phyloP scores from a whole-genome alignment of 441 rosid genomes.

The Populus hybrid region DNA sequence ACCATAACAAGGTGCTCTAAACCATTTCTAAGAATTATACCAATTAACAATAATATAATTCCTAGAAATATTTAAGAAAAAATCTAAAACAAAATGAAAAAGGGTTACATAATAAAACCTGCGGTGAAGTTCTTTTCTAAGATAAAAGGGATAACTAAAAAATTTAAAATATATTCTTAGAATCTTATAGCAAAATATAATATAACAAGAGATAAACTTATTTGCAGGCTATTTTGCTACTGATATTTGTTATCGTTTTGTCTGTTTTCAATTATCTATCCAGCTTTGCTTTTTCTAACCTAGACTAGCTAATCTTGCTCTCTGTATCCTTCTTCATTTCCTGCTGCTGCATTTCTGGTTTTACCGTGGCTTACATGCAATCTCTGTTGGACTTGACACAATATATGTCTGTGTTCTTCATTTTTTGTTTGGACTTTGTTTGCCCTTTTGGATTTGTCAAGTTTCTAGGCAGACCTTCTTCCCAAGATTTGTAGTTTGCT shows the following conservation, averaged over 20 bases:
- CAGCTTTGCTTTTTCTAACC: too few species aligned
- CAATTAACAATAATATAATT: too few species aligned
- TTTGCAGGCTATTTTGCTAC: too few species aligned
- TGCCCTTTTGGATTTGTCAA: neutral
- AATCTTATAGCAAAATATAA: neutral
- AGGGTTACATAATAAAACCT: neutral
- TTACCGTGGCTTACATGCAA: neutral
- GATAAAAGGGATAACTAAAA: neutral
- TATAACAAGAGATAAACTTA: neutral
- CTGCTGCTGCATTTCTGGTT: neutral
- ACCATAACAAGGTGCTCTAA: neutral
- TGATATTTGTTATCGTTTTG: too few species aligned
- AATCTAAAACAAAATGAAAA: neutral
- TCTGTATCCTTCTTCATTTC: neutral
- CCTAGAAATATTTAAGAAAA: too few species aligned
- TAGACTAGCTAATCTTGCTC: neutral
- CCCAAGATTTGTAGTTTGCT: neutral
- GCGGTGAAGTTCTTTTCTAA: neutral
- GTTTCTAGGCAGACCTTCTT: neutral
- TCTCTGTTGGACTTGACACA: neutral
- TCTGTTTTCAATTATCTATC: too few species aligned
- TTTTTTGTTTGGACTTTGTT: neutral
- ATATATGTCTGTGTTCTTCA: too few species aligned
- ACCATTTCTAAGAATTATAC: too few species aligned
- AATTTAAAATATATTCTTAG: neutral